Conservation (phyloP, 306 rosid genomes). For the Arachis stenosperma region DNA sequence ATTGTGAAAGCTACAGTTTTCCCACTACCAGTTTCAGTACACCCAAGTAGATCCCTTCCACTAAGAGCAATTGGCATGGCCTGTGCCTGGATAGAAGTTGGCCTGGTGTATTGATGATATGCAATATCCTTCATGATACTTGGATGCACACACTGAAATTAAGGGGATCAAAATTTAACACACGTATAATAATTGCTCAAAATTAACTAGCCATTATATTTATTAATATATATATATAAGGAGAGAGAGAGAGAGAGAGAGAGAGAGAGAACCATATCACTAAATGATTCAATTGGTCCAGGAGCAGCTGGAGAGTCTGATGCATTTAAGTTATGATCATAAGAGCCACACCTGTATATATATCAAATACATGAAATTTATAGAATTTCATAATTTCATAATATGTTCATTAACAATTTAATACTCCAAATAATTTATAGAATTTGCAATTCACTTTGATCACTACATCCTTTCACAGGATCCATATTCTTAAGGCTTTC, state of each 20-base stretch:
- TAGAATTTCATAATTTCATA: too few species aligned
- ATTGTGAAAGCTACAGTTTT: constrained; percentile 78
- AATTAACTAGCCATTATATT: neutral
- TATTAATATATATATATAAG: too few species aligned
- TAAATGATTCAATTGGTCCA: constrained; percentile 77
- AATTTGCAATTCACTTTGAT: too few species aligned
- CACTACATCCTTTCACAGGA: too few species aligned
- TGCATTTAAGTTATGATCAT: neutral
- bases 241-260: too few species aligned
- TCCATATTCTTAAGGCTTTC: too few species aligned
- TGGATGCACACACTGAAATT: constrained; percentile 64
- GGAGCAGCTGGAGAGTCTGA: constrained; percentile 66
- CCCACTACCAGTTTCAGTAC: constrained; percentile 94
- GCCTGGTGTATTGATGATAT: constrained; percentile 78
- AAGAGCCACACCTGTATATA: too few species aligned
- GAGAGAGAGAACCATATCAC: constrained; percentile 57
- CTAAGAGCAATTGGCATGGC: constrained; percentile 46
- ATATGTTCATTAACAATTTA: too few species aligned
- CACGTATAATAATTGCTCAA: constrained; percentile 9
- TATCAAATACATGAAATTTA: too few species aligned
- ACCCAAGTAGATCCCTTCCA: constrained; percentile 82
- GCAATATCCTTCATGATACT: constrained; percentile 89
- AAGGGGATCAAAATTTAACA: constrained; percentile 21
- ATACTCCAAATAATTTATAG: too few species aligned
- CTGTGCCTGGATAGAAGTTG: constrained; percentile 82